A percentile compares a stretch with the other conserved stretches of the same genome.
Evolutionary conservation across 371 early-diverging fungal species (phyloP).

Genomic region (Nosema muscidifuracis): DNA sequence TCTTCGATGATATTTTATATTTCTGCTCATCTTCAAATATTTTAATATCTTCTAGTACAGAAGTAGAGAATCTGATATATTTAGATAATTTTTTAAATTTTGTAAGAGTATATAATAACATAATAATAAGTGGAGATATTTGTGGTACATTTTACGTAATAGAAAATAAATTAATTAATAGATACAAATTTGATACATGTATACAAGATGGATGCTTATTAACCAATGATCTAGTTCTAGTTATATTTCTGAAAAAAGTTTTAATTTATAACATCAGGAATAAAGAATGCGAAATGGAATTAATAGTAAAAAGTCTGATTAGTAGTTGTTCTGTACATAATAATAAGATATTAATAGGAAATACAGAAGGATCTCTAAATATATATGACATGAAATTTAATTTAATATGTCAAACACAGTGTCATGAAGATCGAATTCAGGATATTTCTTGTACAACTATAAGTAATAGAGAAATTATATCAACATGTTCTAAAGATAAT

Average conservation of each 20-base stretch:
- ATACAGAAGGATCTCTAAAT: conserved; percentile 10
- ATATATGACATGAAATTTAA: conserved; percentile 7
- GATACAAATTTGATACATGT: not conserved
- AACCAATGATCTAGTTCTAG: not conserved
- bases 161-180: not conserved
- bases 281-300: not conserved
- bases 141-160: not conserved
- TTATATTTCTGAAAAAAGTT: not conserved
- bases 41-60: not conserved
- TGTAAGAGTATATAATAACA: not conserved
- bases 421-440: conserved; percentile 44
- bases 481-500: conserved; percentile 44
- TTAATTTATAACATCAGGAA: not conserved
- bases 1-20: not conserved
- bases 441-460: conserved; percentile 13
- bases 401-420: not conserved
- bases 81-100: conserved; percentile 15
- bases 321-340: not conserved
- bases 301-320: not conserved
- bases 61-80: not conserved
- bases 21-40: conserved; percentile 9
- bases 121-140: not conserved
- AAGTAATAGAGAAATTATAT: conserved; percentile 10
- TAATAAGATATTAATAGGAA: conserved; percentile 17
- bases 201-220: not conserved